phyloP scores from a whole-genome alignment of 331 rosid species.

The Pyrus hybrid region DNA sequence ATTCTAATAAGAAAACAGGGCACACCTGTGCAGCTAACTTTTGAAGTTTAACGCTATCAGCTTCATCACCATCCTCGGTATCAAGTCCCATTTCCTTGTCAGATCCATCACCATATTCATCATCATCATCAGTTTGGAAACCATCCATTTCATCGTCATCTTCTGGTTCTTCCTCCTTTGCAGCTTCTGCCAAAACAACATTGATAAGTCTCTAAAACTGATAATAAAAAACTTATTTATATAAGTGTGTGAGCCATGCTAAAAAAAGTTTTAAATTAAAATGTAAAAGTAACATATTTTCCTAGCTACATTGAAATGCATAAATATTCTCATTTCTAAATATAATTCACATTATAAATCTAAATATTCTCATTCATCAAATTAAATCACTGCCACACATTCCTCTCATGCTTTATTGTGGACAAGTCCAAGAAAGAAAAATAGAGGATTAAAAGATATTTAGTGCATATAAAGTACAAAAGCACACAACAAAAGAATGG shows the following conservation, averaged over 20 bases:
- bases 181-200: slow-evolving; percentile 45
- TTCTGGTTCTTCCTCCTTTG: slow-evolving; percentile 80
- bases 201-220: neutral
- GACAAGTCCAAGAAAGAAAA: neutral
- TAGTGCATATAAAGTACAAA: neutral
- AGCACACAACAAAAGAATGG: neutral
- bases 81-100: slow-evolving; percentile 94
- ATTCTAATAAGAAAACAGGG: neutral
- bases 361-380: neutral
- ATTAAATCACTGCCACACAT: neutral
- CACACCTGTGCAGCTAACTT: slow-evolving; percentile 88
- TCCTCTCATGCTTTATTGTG: neutral
- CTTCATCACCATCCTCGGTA: slow-evolving; percentile 82
- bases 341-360: neutral
- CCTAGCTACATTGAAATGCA: neutral
- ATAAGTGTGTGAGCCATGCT: no score
- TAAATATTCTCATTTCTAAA: neutral
- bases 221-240: neutral
- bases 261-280: neutral
- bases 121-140: slow-evolving; percentile 76
- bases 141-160: slow-evolving; percentile 98
- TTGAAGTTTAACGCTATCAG: slow-evolving; percentile 56
- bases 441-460: neutral
- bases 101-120: slow-evolving; percentile 71
- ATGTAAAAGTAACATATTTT: neutral